Evolutionary conservation across 441 rosid genomes (phyloP).

Genomic region (Kokia cookei): DNA sequence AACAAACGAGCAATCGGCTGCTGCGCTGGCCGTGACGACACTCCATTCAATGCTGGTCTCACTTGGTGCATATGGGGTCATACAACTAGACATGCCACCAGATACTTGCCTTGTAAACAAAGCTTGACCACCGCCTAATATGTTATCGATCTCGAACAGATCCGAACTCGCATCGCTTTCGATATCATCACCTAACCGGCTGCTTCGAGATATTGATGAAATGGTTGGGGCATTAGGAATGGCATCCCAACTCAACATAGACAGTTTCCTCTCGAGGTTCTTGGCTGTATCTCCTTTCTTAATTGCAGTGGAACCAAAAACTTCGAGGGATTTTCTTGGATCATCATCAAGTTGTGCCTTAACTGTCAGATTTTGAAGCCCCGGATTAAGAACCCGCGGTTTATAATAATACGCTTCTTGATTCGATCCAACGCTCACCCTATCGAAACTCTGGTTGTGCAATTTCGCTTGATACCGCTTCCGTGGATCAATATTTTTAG

Average conservation of each 20-base stretch:
- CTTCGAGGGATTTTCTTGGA: conserved; percentile 30
- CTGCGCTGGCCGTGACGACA: conserved; percentile 72
- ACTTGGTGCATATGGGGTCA: conserved; percentile 43
- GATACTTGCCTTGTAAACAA: conserved; percentile 23
- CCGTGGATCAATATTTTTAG: conserved; percentile 28
- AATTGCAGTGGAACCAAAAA: conserved; percentile 33
- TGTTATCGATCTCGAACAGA: conserved; percentile 80
- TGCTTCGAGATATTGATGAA: conserved; percentile 27
- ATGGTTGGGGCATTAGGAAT: conserved; percentile 47
- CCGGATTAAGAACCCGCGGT: conserved; percentile 25
- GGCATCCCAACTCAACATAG: conserved; percentile 86
- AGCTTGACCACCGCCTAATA: conserved; percentile 31
- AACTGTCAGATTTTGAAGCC: conserved; percentile 7
- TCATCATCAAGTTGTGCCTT: conserved; percentile 19
- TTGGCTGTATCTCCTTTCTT: conserved; percentile 43
- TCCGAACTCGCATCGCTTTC: conserved; percentile 81
- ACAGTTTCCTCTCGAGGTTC: conserved; percentile 70
- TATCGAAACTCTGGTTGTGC: conserved; percentile 15
- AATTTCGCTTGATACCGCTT: conserved; percentile 28
- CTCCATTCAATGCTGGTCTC: conserved; percentile 81
- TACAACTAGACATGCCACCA: conserved; percentile 32
- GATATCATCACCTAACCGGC: conserved; percentile 39
- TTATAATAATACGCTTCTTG: conserved; percentile 22
- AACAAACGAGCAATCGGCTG: conserved; percentile 56
- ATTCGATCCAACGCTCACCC: conserved; percentile 20